A percentile compares a stretch with the other conserved stretches of the same genome.
Conservation (phyloP, 805 yeast genomes). For the Limtongia smithiae region DNA sequence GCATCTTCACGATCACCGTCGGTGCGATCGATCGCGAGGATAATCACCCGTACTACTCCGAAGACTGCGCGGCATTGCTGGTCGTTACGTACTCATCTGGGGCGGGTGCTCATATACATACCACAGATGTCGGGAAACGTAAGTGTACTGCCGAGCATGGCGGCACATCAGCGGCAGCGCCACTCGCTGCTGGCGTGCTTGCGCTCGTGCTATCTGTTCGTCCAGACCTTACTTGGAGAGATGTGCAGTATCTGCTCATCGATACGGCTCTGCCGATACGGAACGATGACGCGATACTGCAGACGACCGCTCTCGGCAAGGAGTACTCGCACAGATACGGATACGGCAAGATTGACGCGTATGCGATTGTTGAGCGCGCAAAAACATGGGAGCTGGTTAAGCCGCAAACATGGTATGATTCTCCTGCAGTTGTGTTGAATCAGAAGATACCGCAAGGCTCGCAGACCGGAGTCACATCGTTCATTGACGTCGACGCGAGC, state of each 20-base stretch:
- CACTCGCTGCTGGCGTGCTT: constrained; percentile 94
- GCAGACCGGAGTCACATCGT: constrained; percentile 38
- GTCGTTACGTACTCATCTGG: constrained; percentile 93
- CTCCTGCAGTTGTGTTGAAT: constrained; percentile 43
- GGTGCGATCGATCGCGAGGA: constrained; percentile 90
- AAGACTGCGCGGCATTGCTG: constrained; percentile 90
- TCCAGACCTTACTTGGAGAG: constrained; percentile 92
- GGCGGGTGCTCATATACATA: constrained; percentile 79
- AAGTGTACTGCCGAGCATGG: constrained; percentile 80
- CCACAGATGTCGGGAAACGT: constrained; percentile 55
- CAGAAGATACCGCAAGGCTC: constrained; percentile 31
- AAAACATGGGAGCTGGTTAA: constrained; percentile 74
- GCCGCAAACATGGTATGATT: constrained; percentile 80
- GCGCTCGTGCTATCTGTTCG: constrained; percentile 77
- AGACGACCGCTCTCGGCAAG: constrained; percentile 61
- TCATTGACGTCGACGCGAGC: constrained; percentile 46
- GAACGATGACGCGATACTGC: constrained; percentile 68
- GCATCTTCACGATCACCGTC: constrained; percentile 90
- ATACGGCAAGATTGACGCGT: constrained; percentile 87
- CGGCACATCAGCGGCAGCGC: constrained; percentile 99
- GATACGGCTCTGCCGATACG: constrained; percentile 66
- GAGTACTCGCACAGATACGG: constrained; percentile 84
- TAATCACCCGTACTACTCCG: constrained; percentile 82
- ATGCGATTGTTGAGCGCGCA: constrained; percentile 66
- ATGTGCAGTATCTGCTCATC: constrained; percentile 82